Conservation (phyloP, 495 filamentous ascomycete genomes). For the Ascobolus immersus region DNA sequence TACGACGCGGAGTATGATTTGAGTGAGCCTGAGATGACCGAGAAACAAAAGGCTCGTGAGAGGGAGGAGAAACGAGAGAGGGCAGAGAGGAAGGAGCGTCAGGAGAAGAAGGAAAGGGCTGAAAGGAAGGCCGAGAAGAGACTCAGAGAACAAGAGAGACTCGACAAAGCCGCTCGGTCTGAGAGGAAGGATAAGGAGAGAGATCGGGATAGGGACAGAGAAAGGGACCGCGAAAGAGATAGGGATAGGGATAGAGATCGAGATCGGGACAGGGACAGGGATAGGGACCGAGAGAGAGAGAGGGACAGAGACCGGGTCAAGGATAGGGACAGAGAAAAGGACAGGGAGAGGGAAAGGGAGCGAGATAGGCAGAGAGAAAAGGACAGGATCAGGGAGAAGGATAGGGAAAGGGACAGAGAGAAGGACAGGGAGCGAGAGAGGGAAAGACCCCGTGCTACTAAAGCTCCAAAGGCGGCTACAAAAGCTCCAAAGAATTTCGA, state of each 20-base stretch:
- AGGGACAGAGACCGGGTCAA: slow-evolving; percentile 3
- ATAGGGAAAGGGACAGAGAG: slow-evolving; percentile 4
- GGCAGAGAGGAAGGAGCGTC: slow-evolving; percentile 2
- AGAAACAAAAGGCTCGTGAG: slow-evolving; percentile 1
- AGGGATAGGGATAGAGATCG: no score
- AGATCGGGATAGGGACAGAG: not conserved
- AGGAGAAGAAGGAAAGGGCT: slow-evolving; percentile 8
- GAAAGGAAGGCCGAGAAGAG: slow-evolving; percentile 3
- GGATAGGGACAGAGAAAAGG: slow-evolving; percentile 9
- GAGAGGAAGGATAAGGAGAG: not conserved
- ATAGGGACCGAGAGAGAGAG: not conserved
- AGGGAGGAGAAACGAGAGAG: slow-evolving; percentile 7
- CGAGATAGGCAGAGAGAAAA: not conserved
- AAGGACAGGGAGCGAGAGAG: slow-evolving; percentile 7
- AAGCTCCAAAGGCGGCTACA: slow-evolving; percentile 1
- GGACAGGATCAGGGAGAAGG: slow-evolving; percentile 7
- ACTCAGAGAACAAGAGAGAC: not conserved
- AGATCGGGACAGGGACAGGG: no score
- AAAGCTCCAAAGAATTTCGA: slow-evolving; percentile 6
- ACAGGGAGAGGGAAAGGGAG: slow-evolving; percentile 3
- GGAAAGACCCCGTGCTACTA: not conserved
- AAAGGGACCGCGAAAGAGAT: not conserved
- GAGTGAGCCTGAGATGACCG: slow-evolving; percentile 6
- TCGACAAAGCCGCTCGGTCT: no score
- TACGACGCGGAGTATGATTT: slow-evolving; percentile 9